phyloP scores from a whole-genome alignment of 768 basidiomycete species.

The Suillus plorans region DNA sequence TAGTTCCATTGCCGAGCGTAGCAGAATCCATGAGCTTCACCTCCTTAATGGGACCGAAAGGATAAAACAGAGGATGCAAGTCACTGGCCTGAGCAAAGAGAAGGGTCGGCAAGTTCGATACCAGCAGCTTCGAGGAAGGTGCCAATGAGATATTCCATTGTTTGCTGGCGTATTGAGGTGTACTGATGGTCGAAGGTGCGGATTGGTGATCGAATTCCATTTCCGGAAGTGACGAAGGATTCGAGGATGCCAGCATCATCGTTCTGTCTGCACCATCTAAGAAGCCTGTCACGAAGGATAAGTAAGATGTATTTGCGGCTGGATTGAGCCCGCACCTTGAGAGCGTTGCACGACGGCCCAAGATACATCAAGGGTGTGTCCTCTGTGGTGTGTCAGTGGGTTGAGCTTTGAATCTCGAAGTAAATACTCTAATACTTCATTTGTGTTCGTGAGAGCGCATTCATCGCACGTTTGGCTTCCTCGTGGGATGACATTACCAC shows the following conservation, averaged over 20 bases:
- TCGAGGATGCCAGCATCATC: conserved; percentile 54
- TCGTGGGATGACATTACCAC: conserved; percentile 76
- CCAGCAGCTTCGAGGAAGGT: conserved; percentile 55
- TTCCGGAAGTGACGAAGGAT: conserved; percentile 32
- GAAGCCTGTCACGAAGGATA: conserved; percentile 50
- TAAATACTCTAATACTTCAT: conserved; percentile 50
- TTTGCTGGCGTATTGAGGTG: conserved; percentile 31
- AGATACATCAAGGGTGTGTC: conserved; percentile 76
- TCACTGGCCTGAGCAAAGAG: conserved; percentile 69
- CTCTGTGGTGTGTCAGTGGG: conserved; percentile 39
- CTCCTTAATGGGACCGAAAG: conserved; percentile 67
- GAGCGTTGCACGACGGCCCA: conserved; percentile 90
- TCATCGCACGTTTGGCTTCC: conserved; percentile 71
- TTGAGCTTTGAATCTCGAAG: not conserved
- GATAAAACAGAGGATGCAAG: conserved; percentile 70
- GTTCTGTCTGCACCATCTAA: conserved; percentile 80
- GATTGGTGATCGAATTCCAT: conserved; percentile 24
- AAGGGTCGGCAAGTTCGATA: conserved; percentile 63
- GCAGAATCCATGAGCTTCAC: conserved; percentile 47
- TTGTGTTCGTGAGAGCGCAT: conserved; percentile 61
- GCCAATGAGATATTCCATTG: conserved; percentile 33
- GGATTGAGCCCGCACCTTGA: conserved; percentile 47
- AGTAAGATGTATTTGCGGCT: conserved; percentile 4
- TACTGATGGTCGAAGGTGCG: conserved; percentile 21
- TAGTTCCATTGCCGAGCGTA: conserved; percentile 38